Evolutionary conservation across 306 rosid genomes (phyloP), one percentile per base, ranked within the genome.

Genomic region (Macrotyloma uniflorum): DNA sequence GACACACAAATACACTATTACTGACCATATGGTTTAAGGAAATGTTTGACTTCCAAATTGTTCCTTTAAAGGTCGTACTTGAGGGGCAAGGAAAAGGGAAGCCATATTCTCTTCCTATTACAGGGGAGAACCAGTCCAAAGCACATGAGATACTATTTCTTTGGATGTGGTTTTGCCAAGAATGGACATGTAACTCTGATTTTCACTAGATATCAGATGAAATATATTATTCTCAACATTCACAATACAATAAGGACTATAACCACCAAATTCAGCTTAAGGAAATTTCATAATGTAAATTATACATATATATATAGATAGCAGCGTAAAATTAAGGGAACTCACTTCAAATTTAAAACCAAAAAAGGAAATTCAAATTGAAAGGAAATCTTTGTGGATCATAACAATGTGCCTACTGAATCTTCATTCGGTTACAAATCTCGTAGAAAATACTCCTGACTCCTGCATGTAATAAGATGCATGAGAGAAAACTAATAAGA

Each of bases 391-490:
- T 64, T 67, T 55, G 58, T 22, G 67, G 69, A 69, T 80, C 81
- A 72, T 76, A 61, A 72, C 46, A 49, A 71, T 61, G 76, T 78
- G 69, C 70, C 59, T 50, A 49, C 71, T 36, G 26, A 72, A 53
- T 72, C 83, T 70, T 43, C 77, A 38, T 32, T 28, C 65, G 26
- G 71, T 63, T 38, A 43, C 55, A 36, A 62, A 72, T 47, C 63
- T 55, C 28, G 75, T 68, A 62, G 74, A 75, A 64, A 77, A 45
- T 51, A 54, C 66, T 57, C 84, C 83, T 79, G 70, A n/a, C n/a
- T n/a, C n/a, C n/a, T n/a, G n/a, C 79, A 83, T 71, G 19, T 22
- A 53, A 67, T 6, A 69, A 33, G 59, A 75, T 59, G 46, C 15
- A 76, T 20, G 65, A 22, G 69, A 64, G 72, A 63, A 62, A 61